phyloP scores from a whole-genome alignment of 2,329 filamentous ascomycete genomes.

The Cordyceps militaris region DNA sequence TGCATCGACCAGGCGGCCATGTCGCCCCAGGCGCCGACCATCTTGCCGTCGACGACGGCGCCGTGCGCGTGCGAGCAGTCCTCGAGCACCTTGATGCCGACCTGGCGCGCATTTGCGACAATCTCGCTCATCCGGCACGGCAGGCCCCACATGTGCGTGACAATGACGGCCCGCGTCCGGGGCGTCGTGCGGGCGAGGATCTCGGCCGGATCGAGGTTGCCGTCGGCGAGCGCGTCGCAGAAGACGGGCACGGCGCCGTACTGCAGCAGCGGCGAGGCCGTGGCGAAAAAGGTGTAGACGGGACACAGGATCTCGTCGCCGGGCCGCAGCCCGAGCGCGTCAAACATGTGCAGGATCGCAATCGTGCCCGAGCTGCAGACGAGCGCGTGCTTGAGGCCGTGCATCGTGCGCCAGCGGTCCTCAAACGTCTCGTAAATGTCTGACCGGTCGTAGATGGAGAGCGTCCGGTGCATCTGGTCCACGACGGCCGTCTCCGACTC shows the following conservation, averaged over 20 bases:
- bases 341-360: background rate
- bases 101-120: background rate
- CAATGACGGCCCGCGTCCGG: conserved; percentile 9
- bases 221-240: background rate
- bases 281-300: conserved; percentile 1
- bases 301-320: background rate
- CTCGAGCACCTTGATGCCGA: conserved; percentile 8
- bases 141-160: conserved; percentile 13
- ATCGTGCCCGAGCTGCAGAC: background rate
- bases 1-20: conserved; percentile 10
- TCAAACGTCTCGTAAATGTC: background rate
- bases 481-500: background rate
- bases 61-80: conserved; percentile 12
- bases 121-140: conserved; percentile 10
- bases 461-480: background rate
- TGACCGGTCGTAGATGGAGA: background rate
- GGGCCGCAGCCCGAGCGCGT: background rate
- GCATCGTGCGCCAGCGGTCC: background rate
- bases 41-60: conserved; percentile 1
- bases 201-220: background rate
- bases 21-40: conserved; percentile 9
- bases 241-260: conserved; percentile 5
- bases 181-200: background rate
- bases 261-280: conserved; percentile 7
- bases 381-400: background rate